A percentile compares a stretch with the other conserved stretches of the same genome.
Evolutionary conservation across 192 early-diverging fungal species (phyloP).

Genomic region (Coemansia sp.): DNA sequence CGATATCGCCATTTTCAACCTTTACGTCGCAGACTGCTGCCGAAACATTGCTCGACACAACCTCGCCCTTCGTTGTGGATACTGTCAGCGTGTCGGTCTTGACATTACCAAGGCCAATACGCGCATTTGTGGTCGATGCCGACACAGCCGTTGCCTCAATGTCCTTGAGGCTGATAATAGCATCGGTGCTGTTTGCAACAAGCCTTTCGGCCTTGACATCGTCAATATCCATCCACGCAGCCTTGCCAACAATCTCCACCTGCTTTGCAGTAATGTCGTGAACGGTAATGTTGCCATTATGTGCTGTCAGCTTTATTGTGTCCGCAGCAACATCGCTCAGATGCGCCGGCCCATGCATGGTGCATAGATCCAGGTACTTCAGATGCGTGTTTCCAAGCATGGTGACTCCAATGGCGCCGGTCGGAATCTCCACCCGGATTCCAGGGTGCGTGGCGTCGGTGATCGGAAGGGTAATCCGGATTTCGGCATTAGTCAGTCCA

Average conservation of each 20-base stretch:
- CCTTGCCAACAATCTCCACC: slow-evolving; percentile 31
- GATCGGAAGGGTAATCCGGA: slow-evolving; percentile 24
- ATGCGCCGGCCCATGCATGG: slow-evolving; percentile 44
- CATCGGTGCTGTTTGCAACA: slow-evolving; percentile 36
- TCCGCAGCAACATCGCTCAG: slow-evolving; percentile 44
- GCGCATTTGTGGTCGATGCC: slow-evolving; percentile 42
- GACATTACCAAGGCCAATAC: slow-evolving; percentile 48
- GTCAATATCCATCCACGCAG: slow-evolving; percentile 56
- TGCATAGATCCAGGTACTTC: slow-evolving; percentile 29
- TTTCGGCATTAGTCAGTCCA: slow-evolving; percentile 44
- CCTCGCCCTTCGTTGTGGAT: slow-evolving; percentile 34
- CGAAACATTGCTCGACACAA: slow-evolving; percentile 27
- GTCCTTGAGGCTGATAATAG: slow-evolving; percentile 54
- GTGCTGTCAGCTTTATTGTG: slow-evolving; percentile 28
- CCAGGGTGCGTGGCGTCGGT: slow-evolving; percentile 32
- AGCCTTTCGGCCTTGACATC: slow-evolving; percentile 26
- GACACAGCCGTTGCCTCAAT: slow-evolving; percentile 24
- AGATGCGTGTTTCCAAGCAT: slow-evolving; percentile 44
- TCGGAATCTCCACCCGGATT: slow-evolving; percentile 39
- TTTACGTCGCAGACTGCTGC: slow-evolving; percentile 29
- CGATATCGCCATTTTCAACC: slow-evolving; percentile 32
- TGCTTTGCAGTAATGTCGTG: slow-evolving; percentile 32
- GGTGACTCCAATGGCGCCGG: slow-evolving; percentile 41
- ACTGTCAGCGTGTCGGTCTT: slow-evolving; percentile 32
- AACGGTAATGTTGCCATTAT: slow-evolving; percentile 52